These are phyloP conservation scores for Pseudomicrostroma phylloplanum DNA, from an alignment of 1,284 basidiomycete species.

Conservation along the genomic window DNA sequence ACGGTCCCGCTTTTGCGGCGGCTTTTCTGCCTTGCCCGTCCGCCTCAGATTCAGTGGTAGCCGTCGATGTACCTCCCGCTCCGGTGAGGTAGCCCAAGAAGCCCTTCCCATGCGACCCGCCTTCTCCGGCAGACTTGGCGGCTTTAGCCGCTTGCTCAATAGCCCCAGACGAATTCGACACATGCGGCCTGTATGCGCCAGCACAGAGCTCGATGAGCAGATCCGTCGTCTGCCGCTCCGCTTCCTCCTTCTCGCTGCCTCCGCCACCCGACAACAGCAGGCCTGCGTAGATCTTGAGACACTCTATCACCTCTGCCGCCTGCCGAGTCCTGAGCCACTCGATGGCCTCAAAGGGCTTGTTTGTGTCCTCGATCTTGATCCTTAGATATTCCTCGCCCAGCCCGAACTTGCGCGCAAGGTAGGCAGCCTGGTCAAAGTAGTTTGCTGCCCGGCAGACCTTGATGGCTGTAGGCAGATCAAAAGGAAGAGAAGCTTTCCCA, in stretches of 20 bases:
- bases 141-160: constrained; percentile 7
- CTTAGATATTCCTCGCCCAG: constrained; percentile 86
- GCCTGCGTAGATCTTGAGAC: constrained; percentile 61
- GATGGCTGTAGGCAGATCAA: constrained; percentile 94
- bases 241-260: constrained; percentile 54
- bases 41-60: background rate
- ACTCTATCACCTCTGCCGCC: constrained; percentile 71
- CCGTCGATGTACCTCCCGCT: constrained; percentile 8
- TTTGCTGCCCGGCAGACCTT: constrained; percentile 92
- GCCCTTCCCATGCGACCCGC: background rate
- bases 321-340: constrained; percentile 52
- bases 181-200: constrained; percentile 52
- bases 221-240: constrained; percentile 80
- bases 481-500: constrained; percentile 63
- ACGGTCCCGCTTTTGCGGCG: constrained; percentile 21
- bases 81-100: background rate
- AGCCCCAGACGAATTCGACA: constrained; percentile 17
- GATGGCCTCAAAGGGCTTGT: constrained; percentile 24
- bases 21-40: background rate
- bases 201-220: constrained; percentile 88
- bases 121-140: background rate
- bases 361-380: constrained; percentile 88
- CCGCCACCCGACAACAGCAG: constrained; percentile 56
- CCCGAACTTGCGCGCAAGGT: constrained; percentile 83
- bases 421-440: constrained; percentile 89